phyloP scores from a whole-genome alignment of 805 yeast genomes.

The Ogataea glucozyma region DNA sequence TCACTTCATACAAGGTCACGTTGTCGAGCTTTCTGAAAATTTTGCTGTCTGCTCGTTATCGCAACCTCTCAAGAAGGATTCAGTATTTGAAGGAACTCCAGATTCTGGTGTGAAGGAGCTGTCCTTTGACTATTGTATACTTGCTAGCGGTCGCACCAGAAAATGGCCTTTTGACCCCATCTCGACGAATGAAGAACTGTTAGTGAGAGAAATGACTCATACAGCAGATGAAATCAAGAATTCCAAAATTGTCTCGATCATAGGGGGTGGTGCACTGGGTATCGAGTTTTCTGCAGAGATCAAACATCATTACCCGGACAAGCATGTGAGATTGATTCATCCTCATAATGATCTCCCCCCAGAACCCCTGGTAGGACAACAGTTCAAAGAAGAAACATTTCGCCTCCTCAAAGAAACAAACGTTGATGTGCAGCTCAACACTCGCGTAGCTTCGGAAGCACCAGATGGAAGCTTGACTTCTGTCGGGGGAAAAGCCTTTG shows the following conservation, averaged over 20 bases:
- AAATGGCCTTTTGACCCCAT: conserved; percentile 56
- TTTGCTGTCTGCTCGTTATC: conserved; percentile 8
- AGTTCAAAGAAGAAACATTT: conserved; percentile 10
- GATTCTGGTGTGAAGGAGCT: conserved; percentile 12
- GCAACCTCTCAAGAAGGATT: too few species aligned
- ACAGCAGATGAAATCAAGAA: conserved; percentile 34
- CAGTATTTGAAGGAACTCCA: neutral
- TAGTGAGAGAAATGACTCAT: conserved; percentile 43
- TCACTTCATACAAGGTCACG: conserved; percentile 15
- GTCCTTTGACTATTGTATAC: conserved; percentile 47
- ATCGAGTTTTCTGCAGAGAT: conserved; percentile 53
- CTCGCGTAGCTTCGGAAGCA: conserved; percentile 14
- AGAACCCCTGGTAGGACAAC: conserved; percentile 21
- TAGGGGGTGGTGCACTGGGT: conserved; percentile 57
- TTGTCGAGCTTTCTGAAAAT: conserved; percentile 5
- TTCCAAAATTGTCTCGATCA: conserved; percentile 42
- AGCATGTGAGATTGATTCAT: conserved; percentile 41
- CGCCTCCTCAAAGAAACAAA: conserved; percentile 8
- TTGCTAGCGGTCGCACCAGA: conserved; percentile 52
- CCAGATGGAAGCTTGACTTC: conserved; percentile 9
- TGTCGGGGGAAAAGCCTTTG: conserved; percentile 9
- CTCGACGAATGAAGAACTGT: conserved; percentile 40
- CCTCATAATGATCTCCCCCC: conserved; percentile 45
- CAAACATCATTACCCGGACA: conserved; percentile 39
- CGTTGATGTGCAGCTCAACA: conserved; percentile 14